Percentiles rank a stretch among this genome's conserved stretches.
Conservation (phyloP, 768 basidiomycete genomes). For the Coprinopsis cinerea region DNA sequence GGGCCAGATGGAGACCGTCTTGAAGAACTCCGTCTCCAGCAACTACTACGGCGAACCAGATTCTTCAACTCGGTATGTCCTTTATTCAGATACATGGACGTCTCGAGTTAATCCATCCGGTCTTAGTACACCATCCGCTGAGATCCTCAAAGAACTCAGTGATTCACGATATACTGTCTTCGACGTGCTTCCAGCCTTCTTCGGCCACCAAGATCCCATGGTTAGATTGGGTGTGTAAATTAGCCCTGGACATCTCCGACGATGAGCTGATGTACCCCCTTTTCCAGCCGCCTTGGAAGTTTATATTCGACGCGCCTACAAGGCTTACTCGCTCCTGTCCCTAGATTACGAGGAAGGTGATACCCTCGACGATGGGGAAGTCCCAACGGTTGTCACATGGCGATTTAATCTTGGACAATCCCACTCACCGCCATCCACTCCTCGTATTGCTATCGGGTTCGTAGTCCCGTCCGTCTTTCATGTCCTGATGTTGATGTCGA, state of each 20-base stretch:
- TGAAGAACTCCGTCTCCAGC: conserved; percentile 82
- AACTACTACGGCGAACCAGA: conserved; percentile 88
- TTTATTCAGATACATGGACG: conserved; percentile 9
- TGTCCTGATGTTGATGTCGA: conserved; percentile 4
- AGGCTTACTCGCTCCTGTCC: conserved; percentile 85
- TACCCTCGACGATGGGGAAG: conserved; percentile 74
- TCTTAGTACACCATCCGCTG: conserved; percentile 71
- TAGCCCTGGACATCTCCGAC: background rate
- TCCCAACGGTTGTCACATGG: conserved; percentile 81
- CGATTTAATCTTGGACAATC: conserved; percentile 91
- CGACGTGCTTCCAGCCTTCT: conserved; percentile 95
- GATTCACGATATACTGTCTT: conserved; percentile 97
- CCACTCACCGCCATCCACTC: conserved; percentile 82
- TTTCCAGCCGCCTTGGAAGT: conserved; percentile 85
- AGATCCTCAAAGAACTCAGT: conserved; percentile 86
- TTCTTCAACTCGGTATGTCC: conserved; percentile 46
- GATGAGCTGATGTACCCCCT: conserved; percentile 6
- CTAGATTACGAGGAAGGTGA: conserved; percentile 96
- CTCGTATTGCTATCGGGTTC: conserved; percentile 51
- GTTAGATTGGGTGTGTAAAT: conserved; percentile 66
- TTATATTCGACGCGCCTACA: conserved; percentile 92
- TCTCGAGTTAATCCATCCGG: conserved; percentile 12
- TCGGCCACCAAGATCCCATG: conserved; percentile 80
- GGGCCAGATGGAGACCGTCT: conserved; percentile 89
- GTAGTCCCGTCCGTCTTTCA: conserved; percentile 5